Percentiles rank a stretch among this genome's conserved stretches.
Conservation (phyloP, 1,139 yeast genomes). For the Saccharomyces hybrid region DNA sequence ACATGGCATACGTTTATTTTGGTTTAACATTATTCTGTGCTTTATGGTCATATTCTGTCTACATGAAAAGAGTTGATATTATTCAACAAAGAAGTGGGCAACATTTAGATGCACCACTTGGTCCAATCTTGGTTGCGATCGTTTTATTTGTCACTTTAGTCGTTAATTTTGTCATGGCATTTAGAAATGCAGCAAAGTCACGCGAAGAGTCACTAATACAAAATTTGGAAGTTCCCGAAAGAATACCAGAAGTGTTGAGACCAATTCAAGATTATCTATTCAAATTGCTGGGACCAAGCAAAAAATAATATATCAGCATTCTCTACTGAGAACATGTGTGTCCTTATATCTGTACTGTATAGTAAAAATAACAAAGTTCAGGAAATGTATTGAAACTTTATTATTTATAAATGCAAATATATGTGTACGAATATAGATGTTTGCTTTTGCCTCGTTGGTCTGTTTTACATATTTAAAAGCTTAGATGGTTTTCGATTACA, state of each 20-base stretch:
- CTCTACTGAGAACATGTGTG: not conserved
- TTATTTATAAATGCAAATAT: not conserved
- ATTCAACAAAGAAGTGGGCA: conserved; percentile 77
- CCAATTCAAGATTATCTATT: conserved; percentile 28
- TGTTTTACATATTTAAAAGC: not conserved
- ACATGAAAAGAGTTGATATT: conserved; percentile 59
- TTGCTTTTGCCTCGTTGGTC: not conserved
- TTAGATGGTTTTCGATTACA: not conserved
- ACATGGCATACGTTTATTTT: conserved; percentile 74
- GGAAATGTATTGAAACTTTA: not conserved
- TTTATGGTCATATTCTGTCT: conserved; percentile 81
- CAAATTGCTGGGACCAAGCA: conserved; percentile 8
- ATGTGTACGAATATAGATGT: not conserved
- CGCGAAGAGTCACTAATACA: not conserved
- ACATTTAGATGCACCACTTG: conserved; percentile 82
- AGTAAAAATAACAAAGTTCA: not conserved
- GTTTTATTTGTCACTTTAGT: conserved; percentile 62
- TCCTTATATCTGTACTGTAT: not conserved
- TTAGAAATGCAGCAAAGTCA: conserved; percentile 38
- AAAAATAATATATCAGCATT: conserved; percentile 7
- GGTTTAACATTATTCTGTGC: conserved; percentile 74
- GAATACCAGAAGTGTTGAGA: conserved; percentile 22
- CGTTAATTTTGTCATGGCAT: conserved; percentile 65
- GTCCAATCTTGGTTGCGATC: conserved; percentile 72
- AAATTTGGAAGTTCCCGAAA: not conserved